These are phyloP conservation scores for Dioscorea cayenensis DNA, from an alignment of 116 monocot genomes.

Conservation along the genomic window DNA sequence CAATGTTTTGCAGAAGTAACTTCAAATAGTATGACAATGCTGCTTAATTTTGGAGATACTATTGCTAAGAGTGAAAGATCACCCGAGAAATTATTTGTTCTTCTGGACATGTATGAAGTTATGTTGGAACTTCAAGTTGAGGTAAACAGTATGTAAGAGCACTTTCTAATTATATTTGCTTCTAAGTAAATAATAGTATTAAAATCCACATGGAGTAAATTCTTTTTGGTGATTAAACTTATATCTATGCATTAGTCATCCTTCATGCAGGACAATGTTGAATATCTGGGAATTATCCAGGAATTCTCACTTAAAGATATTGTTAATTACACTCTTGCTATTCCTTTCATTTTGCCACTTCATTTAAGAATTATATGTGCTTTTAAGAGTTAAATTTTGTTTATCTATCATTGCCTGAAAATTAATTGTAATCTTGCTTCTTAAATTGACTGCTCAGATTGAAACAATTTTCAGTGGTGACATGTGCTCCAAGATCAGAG, in stretches of 20 bases:
- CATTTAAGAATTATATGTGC: too few species aligned
- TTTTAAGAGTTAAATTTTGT: not conserved
- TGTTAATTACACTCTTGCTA: too few species aligned
- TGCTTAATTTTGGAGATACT: conserved; percentile 89
- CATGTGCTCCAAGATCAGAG: conserved; percentile 57
- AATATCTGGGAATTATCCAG: too few species aligned
- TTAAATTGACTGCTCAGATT: conserved; percentile 33
- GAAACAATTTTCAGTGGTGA: conserved; percentile 73
- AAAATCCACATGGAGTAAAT: too few species aligned
- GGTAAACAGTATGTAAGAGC: conserved; percentile 24
- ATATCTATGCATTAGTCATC: too few species aligned
- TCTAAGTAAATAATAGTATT: too few species aligned
- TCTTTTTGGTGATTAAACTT: too few species aligned
- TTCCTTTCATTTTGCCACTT: too few species aligned
- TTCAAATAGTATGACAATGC: conserved; percentile 49
- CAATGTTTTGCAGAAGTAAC: conserved; percentile 80
- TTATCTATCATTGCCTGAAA: not conserved
- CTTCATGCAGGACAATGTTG: too few species aligned
- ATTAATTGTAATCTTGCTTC: not conserved
- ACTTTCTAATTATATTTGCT: not conserved
- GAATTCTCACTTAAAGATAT: too few species aligned
- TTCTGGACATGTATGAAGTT: conserved; percentile 92
- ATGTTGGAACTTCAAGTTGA: conserved; percentile 78
- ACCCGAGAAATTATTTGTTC: conserved; percentile 87
- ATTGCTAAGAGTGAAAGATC: conserved; percentile 87